Base-by-base conservation (phyloP, 345 rosid species). In the Moricandia arvensis region DNA sequence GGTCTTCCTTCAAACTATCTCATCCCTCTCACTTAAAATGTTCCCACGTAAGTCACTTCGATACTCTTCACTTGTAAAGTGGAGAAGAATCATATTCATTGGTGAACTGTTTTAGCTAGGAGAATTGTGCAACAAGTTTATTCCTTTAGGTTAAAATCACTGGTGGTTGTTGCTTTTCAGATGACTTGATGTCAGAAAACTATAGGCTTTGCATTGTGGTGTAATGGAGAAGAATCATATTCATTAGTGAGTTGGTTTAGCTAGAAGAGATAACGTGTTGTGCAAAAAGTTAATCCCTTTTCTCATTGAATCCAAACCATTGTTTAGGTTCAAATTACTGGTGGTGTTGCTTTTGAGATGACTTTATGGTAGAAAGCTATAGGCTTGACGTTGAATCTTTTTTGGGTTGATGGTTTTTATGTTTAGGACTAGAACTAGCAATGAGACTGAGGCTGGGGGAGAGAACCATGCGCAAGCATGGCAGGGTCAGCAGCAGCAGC, bases 31-130 rank as follows among this genome's bases (percentile, higher is more conserved):
- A 88, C 98, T 18, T 93, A 86, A 78, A 88, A 82, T 61, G 63
- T 93, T 71, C 97, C 99, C 34, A 91, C 88, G 99, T 96, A 85
- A 86, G 99, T n/a, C n/a, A n/a, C n/a, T n/a, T n/a, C n/a, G n/a
- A n/a, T n/a, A n/a, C n/a, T n/a, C n/a, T n/a, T n/a, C n/a, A n/a
- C n/a, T n/a, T n/a, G n/a, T n/a, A n/a, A n/a, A n/a, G n/a, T 37
- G 5, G 6, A 43, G 49, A 43, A 13, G 49, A 43, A 43, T 43
- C 49, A 13, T 43, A 43, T 43, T 43, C 5, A 43, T 43, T 43
- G 49, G 49, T 34, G 45, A 35, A 8, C 7, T 34, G 37, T 1
- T 33, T 33, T 33, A 33, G 6, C 35, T 6, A 33, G 35, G 7
- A 34, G 37, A 34, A 34, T 35, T 35, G 41, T 35, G 41, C 9